Percentiles rank a stretch among this genome's conserved stretches.
Conservation (phyloP, 1,139 yeast genomes). For the Eremothecium cymbalariae region DNA sequence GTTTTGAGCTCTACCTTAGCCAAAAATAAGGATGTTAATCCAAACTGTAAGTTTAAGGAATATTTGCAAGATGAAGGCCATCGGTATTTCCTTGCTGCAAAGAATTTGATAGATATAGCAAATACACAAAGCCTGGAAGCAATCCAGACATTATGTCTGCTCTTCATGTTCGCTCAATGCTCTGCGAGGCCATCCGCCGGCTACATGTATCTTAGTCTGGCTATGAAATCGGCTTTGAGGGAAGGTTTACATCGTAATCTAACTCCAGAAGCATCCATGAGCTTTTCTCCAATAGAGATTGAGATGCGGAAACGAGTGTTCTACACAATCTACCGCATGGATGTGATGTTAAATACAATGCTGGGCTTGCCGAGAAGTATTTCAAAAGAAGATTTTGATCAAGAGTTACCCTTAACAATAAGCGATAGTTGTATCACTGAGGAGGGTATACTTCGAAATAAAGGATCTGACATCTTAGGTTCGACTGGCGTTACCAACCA, state of each 20-base stretch:
- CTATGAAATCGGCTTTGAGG: constrained; percentile 74
- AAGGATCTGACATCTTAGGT: constrained; percentile 44
- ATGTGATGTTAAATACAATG: constrained; percentile 81
- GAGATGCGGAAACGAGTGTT: constrained; percentile 81
- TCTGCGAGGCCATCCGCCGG: constrained; percentile 86
- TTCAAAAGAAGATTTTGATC: constrained; percentile 77
- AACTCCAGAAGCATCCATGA: constrained; percentile 37
- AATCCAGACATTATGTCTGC: constrained; percentile 62
- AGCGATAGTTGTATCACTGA: constrained; percentile 85
- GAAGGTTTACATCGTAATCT: constrained; percentile 82
- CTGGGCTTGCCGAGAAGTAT: constrained; percentile 74
- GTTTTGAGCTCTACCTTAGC: constrained; percentile 39
- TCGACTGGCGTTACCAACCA: constrained; percentile 80
- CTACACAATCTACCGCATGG: constrained; percentile 88
- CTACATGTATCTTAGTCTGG: constrained; percentile 88
- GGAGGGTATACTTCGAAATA: constrained; percentile 33
- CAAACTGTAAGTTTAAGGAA: constrained; percentile 26
- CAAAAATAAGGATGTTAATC: constrained; percentile 19
- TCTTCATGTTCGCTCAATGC: constrained; percentile 75
- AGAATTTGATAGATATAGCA: constrained; percentile 69
- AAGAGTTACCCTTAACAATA: constrained; percentile 72
- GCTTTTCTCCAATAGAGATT: constrained; percentile 69
- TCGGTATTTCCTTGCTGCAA: constrained; percentile 77
- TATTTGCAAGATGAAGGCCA: constrained; percentile 73
- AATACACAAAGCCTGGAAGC: constrained; percentile 58